A percentile compares a stretch with the other conserved stretches of the same genome.
Conservation (phyloP, 371 early-diverging fungal species). For the Mortierella sp. region DNA sequence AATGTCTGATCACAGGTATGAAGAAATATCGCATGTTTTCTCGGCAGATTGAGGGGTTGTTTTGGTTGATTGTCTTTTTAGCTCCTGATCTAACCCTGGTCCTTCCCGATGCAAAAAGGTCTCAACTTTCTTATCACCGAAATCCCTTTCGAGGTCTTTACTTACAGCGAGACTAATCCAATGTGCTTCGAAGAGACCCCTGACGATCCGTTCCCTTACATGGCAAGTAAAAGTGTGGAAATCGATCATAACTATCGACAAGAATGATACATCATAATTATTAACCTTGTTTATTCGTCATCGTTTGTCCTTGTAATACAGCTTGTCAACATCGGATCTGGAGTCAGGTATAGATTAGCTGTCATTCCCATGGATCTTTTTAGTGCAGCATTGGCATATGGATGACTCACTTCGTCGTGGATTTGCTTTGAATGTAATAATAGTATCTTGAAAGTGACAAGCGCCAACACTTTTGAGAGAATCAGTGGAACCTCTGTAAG, state of each 20-base stretch:
- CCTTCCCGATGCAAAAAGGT: constrained; percentile 57
- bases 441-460: constrained; percentile 88
- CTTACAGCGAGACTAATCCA: constrained; percentile 83
- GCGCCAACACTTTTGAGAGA: constrained; percentile 81
- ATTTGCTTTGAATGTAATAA: neutral
- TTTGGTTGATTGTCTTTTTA: neutral
- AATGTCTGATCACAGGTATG: constrained; percentile 82
- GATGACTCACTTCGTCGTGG: neutral
- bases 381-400: neutral
- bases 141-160: constrained; percentile 96
- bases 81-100: neutral
- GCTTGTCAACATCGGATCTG: constrained; percentile 94
- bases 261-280: neutral
- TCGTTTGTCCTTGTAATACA: constrained; percentile 11
- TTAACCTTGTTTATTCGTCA: constrained; percentile 1
- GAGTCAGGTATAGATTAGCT: constrained; percentile 76
- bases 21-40: neutral
- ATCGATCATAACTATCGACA: too few species aligned
- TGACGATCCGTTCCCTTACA: constrained; percentile 82
- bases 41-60: too few species aligned
- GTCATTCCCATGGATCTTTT: neutral
- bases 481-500: constrained; percentile 93
- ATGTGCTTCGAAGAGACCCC: constrained; percentile 87
- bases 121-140: constrained; percentile 93
- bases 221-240: constrained; percentile 61